A percentile compares a stretch with the other conserved stretches of the same genome.
Evolutionary conservation across 2,329 filamentous ascomycete genomes (phyloP).

Genomic region (Amauroascus verrucosus): DNA sequence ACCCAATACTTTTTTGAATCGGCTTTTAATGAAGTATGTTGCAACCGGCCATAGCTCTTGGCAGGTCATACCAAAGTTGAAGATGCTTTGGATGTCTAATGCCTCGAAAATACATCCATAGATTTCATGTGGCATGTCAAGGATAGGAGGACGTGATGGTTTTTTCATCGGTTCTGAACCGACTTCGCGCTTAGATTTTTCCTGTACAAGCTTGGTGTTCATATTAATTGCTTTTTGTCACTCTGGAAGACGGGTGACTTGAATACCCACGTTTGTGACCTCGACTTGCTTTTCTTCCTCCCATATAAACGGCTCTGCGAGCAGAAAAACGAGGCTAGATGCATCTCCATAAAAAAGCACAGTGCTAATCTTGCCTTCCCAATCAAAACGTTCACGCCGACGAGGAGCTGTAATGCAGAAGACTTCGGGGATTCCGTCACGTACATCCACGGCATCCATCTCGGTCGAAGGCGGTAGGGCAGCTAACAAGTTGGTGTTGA

Average conservation of each 20-base stretch:
- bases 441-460: not conserved
- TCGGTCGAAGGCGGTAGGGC: not conserved
- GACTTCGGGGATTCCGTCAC: slow-evolving; percentile 4
- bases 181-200: not conserved
- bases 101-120: slow-evolving; percentile 5
- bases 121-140: slow-evolving; percentile 7
- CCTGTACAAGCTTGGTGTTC: not conserved
- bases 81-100: not conserved
- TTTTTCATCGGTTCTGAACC: not conserved
- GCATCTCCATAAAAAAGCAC: slow-evolving; percentile 9
- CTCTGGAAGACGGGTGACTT: not conserved
- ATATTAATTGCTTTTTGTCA: not conserved
- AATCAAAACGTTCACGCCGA: slow-evolving; percentile 9
- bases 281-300: not conserved
- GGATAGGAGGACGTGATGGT: not conserved
- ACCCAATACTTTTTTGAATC: not conserved
- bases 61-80: slow-evolving; percentile 8
- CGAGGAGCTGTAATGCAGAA: slow-evolving; percentile 8
- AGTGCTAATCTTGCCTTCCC: slow-evolving; percentile 7
- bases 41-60: slow-evolving; percentile 7
- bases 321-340: slow-evolving; percentile 2
- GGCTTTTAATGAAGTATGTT: slow-evolving; percentile 3
- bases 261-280: not conserved
- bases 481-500: not conserved
- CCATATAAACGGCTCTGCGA: slow-evolving; percentile 6